Evolutionary conservation across 2,329 filamentous ascomycete species (phyloP).

Genomic region (Tolypocladium paradoxum): DNA sequence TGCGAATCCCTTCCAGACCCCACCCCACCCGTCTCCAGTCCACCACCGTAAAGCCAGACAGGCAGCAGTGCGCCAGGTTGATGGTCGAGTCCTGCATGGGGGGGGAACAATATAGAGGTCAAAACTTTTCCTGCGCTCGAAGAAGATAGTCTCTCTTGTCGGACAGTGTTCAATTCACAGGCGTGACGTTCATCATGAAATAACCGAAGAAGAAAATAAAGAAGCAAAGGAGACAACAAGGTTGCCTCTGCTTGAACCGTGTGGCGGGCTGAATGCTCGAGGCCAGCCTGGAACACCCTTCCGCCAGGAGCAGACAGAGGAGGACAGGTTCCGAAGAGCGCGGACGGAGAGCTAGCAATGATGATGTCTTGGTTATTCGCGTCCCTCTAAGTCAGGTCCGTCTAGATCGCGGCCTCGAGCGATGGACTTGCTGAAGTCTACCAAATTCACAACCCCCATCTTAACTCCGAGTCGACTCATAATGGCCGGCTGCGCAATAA

Average conservation of each 20-base stretch:
- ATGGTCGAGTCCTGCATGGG: not conserved
- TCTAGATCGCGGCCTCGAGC: not conserved
- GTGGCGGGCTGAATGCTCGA: conserved; percentile 1
- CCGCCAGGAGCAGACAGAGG: not conserved
- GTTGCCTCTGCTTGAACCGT: conserved; percentile 1
- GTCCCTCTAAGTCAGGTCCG: not conserved
- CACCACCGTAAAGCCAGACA: not conserved
- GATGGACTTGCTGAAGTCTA: conserved; percentile 1
- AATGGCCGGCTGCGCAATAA: not conserved
- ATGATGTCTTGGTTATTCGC: not conserved
- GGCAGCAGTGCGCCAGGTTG: not conserved
- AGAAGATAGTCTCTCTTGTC: not conserved
- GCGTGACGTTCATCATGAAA: conserved; percentile 7
- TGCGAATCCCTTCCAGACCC: not conserved
- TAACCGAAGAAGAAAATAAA: not conserved
- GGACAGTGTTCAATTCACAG: conserved; percentile 5
- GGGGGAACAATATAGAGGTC: not conserved
- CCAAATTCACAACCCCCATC: not conserved
- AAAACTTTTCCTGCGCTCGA: not conserved
- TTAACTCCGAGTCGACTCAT: not conserved
- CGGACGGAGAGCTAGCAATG: not conserved
- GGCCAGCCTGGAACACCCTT: not conserved
- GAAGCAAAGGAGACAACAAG: conserved; percentile 2
- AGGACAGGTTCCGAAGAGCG: not conserved
- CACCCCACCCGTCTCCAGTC: not conserved